A percentile compares a stretch with the other conserved stretches of the same genome.
phyloP scores from a whole-genome alignment of 805 yeast species.

The Candida namnaoensis region DNA sequence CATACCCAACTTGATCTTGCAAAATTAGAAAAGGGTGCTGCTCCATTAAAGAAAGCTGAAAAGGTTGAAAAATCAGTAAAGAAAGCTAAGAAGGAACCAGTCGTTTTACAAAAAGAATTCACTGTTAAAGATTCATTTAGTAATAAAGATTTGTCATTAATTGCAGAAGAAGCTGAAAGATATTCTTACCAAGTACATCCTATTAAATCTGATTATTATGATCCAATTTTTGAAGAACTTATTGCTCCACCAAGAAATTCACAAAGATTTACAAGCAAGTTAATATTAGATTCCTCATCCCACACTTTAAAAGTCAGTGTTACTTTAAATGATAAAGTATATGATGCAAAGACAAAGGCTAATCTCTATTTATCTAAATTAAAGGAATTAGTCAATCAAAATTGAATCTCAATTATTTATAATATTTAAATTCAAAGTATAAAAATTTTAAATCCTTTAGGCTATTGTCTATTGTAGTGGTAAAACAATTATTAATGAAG shows the following conservation, averaged over 20 bases:
- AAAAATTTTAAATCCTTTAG: too few relatives aligned
- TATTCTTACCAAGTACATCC: slow-evolving; percentile 30
- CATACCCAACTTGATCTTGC: slow-evolving; percentile 65
- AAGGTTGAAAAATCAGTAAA: slow-evolving; percentile 2
- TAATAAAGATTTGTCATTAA: slow-evolving; percentile 24
- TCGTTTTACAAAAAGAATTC: slow-evolving; percentile 18
- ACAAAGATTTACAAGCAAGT: slow-evolving; percentile 33
- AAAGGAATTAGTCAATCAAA: slow-evolving; percentile 8
- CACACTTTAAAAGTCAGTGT: slow-evolving; percentile 22
- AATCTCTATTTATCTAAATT: slow-evolving; percentile 20
- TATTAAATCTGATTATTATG: slow-evolving; percentile 39
- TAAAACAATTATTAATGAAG: too few relatives aligned
- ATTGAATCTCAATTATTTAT: not conserved
- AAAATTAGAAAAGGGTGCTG: slow-evolving; percentile 37
- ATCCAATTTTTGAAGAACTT: slow-evolving; percentile 52
- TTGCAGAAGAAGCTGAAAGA: slow-evolving; percentile 32
- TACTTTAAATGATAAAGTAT: slow-evolving; percentile 25
- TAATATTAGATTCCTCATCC: slow-evolving; percentile 5
- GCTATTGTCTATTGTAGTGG: too few relatives aligned
- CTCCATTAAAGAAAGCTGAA: slow-evolving; percentile 18
- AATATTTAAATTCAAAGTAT: too few relatives aligned
- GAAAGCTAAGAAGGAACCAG: slow-evolving; percentile 9
- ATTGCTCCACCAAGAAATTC: slow-evolving; percentile 34
- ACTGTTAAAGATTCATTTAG: slow-evolving; percentile 19
- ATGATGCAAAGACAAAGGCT: slow-evolving; percentile 40